Percentiles rank a stretch among this genome's conserved stretches.
These are phyloP conservation scores for Tolypocladium guangdongense DNA, from an alignment of 2,329 filamentous ascomycete species.

Conservation along the genomic window DNA sequence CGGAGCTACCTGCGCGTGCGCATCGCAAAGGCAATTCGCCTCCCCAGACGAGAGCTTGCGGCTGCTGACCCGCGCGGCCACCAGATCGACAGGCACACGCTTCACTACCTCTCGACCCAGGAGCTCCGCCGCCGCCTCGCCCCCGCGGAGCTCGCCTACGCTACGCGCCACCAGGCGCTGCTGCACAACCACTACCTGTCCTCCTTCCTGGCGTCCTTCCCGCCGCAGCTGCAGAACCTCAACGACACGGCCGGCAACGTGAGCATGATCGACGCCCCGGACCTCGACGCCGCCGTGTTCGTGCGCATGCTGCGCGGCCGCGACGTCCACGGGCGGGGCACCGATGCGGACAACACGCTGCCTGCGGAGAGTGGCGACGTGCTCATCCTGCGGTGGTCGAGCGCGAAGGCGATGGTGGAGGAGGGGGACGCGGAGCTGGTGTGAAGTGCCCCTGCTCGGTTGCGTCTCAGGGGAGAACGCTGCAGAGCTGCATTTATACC, in stretches of 20 bases:
- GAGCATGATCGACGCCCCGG: constrained; percentile 85
- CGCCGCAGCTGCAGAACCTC: constrained; percentile 64
- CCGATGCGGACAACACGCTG: constrained; percentile 50
- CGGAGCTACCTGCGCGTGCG: constrained; percentile 71
- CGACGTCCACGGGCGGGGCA: constrained; percentile 48
- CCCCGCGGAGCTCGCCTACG: constrained; percentile 66
- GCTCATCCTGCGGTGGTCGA: constrained; percentile 62
- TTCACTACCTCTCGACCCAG: constrained; percentile 57
- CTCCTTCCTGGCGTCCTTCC: constrained; percentile 78
- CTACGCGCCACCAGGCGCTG: constrained; percentile 73
- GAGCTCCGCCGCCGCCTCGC: constrained; percentile 55
- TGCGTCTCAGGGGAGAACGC: neutral
- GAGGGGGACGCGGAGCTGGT: constrained; percentile 47
- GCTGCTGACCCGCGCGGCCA: neutral
- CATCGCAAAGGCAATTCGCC: constrained; percentile 61
- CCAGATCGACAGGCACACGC: constrained; percentile 65
- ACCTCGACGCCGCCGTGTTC: constrained; percentile 76
- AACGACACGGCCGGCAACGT: constrained; percentile 86
- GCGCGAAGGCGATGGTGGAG: constrained; percentile 52
- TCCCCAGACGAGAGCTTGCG: neutral
- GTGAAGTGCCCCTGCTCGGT: constrained; percentile 20
- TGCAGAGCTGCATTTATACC: neutral
- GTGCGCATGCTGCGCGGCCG: constrained; percentile 57
- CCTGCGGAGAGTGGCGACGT: constrained; percentile 52
- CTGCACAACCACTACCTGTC: constrained; percentile 75